Evolutionary conservation across 257 asterid species (phyloP).

Genomic region (Fraxinus anomala): DNA sequence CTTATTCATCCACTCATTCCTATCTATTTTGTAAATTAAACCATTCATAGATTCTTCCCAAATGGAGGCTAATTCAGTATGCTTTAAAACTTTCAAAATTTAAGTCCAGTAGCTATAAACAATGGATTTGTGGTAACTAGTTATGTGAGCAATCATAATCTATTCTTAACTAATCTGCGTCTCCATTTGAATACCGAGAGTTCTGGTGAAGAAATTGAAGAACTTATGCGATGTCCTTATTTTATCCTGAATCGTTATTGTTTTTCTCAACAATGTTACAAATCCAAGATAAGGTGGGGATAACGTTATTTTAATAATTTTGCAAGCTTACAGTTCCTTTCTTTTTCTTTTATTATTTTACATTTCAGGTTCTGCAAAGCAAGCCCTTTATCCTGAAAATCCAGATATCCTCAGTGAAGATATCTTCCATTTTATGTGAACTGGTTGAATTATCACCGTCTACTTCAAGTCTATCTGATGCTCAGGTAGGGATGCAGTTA

Average conservation of each 20-base stretch:
- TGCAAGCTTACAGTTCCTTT: slow-evolving; percentile 5
- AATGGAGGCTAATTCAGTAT: neutral
- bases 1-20: no score
- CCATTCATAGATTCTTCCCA: no score
- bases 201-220: neutral
- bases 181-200: neutral
- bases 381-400: slow-evolving; percentile 64
- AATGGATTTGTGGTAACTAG: neutral
- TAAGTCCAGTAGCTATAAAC: neutral
- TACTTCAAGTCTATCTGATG: slow-evolving; percentile 42
- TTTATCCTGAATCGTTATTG: neutral
- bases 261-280: neutral
- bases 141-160: neutral
- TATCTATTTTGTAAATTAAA: no score
- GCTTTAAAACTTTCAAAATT: neutral
- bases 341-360: slow-evolving; percentile 12
- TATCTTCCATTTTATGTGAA: slow-evolving; percentile 50
- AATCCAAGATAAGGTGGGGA: neutral
- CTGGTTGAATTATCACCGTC: slow-evolving; percentile 48
- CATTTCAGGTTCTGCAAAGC: slow-evolving; percentile 66
- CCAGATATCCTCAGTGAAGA: slow-evolving; percentile 52
- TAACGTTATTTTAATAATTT: neutral
- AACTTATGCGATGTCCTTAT: neutral
- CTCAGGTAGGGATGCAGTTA: slow-evolving; percentile 49
- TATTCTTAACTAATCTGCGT: neutral